These are phyloP conservation scores for Venturia aucupariae DNA, from an alignment of 2,329 filamentous ascomycete species.

Conservation along the genomic window DNA sequence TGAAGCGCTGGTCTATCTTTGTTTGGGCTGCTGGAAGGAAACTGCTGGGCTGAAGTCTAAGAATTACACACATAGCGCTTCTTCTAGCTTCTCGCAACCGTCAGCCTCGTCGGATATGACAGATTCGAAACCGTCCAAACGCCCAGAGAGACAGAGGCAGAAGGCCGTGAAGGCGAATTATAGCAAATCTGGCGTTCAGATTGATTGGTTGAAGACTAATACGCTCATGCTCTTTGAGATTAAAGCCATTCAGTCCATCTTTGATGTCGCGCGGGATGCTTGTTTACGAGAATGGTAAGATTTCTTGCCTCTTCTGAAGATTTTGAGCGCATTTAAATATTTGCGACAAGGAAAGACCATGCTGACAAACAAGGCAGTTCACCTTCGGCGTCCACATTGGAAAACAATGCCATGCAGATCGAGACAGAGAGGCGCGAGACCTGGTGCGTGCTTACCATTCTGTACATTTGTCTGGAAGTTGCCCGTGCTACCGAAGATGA, in stretches of 20 bases:
- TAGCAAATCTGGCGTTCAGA: constrained; percentile 31
- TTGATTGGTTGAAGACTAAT: constrained; percentile 37
- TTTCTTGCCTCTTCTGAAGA: background rate
- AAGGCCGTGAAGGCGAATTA: constrained; percentile 17
- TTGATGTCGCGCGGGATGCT: constrained; percentile 29
- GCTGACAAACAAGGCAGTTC: constrained; percentile 1
- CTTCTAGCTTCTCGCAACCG: background rate
- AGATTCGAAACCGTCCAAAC: background rate
- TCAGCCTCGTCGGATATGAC: background rate
- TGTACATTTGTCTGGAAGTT: constrained; percentile 41
- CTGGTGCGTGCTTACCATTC: constrained; percentile 40
- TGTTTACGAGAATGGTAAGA: constrained; percentile 21
- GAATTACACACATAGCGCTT: background rate
- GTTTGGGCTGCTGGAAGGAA: constrained; percentile 41
- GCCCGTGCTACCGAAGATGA: constrained; percentile 29
- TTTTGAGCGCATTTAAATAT: background rate
- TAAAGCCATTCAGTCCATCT: constrained; percentile 32
- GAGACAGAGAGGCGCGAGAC: constrained; percentile 35
- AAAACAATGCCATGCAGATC: constrained; percentile 25
- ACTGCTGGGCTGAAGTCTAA: constrained; percentile 31
- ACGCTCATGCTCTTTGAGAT: constrained; percentile 31
- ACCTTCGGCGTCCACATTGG: background rate
- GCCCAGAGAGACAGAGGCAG: constrained; percentile 8
- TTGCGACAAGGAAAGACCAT: background rate
- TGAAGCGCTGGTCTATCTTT: constrained; percentile 38